Evolutionary conservation across 2,329 filamentous ascomycete genomes (phyloP), one percentile per base, ranked within the genome.

Genomic region (Cordyceps javanica): DNA sequence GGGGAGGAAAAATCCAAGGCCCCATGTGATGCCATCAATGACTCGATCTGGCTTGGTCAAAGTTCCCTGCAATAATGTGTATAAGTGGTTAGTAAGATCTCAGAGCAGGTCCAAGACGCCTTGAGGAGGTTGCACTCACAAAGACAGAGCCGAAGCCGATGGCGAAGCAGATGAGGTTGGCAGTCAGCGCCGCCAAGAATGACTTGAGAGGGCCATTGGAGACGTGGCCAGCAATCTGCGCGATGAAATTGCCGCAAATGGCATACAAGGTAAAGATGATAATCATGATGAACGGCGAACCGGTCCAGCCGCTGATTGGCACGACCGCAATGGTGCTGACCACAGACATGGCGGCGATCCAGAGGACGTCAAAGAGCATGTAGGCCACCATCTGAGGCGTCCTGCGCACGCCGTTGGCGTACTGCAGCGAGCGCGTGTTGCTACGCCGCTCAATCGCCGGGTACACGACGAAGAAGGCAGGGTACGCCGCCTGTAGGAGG

Each of bases 351-450:
- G 65, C 44, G 16, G 92, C 64, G 1, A 91, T 84, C 57, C 91
- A 85, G 34, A 82, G 67, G 61, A 91, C 89, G 72, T 96, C 91
- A 66, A 95, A 95, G 1, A 76, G 67, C 1, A 86, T 76, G 67
- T 96, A 93, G 1, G 91, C 89, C 1, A 89, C 70, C 91, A 91
- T 96, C 1, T 96, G 75, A 1, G 90, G 89, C 1, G 86, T 74
- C 1, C 87, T 85, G 26, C 88, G 80, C 32, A 95, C 89, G 34
- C 91, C 91, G 68, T 95, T 96, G 58, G 89, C 91, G 71, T 94
- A 96, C 69, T 95, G 86, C 25, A 96, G 75, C 5, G 87, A 87
- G 52, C 91, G 82, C 42, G 96, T 88, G 60, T 90, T 87, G 54
- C 85, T 77, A 3, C 89, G 73, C 30, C 90, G 81, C 70, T 96